A percentile compares a stretch with the other conserved stretches of the same genome.
Conservation (phyloP, 352 stramenopile species). For the Globisporangium paddicum region DNA sequence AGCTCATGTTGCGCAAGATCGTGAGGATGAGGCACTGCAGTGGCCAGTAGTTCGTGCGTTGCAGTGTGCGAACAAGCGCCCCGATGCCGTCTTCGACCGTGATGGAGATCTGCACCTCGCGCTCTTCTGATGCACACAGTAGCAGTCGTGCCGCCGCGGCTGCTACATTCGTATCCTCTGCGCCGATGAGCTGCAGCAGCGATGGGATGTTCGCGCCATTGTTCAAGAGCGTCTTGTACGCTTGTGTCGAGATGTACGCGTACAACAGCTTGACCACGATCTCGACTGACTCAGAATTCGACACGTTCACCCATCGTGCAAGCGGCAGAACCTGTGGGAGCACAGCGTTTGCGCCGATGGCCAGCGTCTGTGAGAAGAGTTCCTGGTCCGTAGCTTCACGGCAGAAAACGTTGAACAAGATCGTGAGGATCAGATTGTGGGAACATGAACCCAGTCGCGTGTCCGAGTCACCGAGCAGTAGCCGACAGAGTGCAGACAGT, state of each 20-base stretch:
- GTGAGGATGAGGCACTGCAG: conserved; percentile 47
- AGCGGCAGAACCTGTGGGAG: conserved; percentile 56
- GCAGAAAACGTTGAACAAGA: conserved; percentile 67
- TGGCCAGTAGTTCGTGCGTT: conserved; percentile 20
- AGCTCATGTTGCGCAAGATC: conserved; percentile 44
- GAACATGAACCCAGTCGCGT: conserved; percentile 6
- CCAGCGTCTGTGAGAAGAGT: conserved; percentile 5
- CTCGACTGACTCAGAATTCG: conserved; percentile 25
- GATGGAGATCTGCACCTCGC: conserved; percentile 57
- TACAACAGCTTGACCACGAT: conserved; percentile 56
- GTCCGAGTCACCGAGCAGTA: conserved; percentile 10
- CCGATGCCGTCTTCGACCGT: conserved; percentile 73
- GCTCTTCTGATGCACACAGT: conserved; percentile 31
- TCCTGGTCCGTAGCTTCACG: conserved; percentile 8
- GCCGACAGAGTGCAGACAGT: conserved; percentile 19
- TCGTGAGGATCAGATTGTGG: conserved; percentile 35
- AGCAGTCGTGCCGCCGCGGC: conserved; percentile 39
- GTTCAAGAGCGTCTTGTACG: conserved; percentile 40
- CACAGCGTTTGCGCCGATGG: conserved; percentile 26
- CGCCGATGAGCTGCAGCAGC: conserved; percentile 35
- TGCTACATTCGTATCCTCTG: conserved; percentile 30
- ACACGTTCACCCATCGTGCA: conserved; percentile 35
- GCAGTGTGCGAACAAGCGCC: conserved; percentile 40
- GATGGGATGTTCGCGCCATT: conserved; percentile 47
- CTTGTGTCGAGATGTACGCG: conserved; percentile 25